phyloP scores from a whole-genome alignment of 257 asterid genomes.

The Salvia miltiorrhiza region DNA sequence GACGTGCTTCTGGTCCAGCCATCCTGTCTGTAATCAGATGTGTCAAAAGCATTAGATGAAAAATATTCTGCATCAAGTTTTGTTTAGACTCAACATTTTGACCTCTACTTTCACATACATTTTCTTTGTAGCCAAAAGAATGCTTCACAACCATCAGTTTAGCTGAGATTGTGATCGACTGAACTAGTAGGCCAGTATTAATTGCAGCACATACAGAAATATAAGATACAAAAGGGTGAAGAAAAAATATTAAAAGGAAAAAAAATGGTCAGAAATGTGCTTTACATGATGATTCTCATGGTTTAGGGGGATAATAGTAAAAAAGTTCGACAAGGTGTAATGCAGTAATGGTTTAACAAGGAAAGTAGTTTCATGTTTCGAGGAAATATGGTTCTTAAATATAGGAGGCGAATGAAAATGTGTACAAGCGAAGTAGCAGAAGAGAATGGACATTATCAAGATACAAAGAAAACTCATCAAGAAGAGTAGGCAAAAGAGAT shows the following conservation, averaged over 20 bases:
- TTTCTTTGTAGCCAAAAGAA: too few species aligned
- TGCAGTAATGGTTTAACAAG: background rate
- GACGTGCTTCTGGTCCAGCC: constrained; percentile 88
- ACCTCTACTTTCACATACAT: background rate
- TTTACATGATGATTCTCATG: background rate
- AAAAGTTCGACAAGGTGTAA: background rate
- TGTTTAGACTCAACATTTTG: background rate
- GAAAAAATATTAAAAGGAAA: background rate
- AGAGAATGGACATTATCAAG: background rate
- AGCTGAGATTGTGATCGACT: background rate
- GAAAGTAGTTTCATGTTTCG: background rate
- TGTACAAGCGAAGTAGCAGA: background rate
- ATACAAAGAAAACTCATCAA: background rate
- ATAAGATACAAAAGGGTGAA: too few species aligned
- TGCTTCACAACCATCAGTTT: background rate
- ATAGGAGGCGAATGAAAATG: background rate
- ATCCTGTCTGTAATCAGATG: constrained; percentile 63
- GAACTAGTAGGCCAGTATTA: background rate
- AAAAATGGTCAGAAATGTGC: background rate
- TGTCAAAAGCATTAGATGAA: background rate
- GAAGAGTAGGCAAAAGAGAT: background rate
- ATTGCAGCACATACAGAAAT: background rate
- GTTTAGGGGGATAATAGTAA: background rate
- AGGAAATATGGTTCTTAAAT: background rate
- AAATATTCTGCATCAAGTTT: background rate